Conservation (phyloP, 2,329 filamentous ascomycete species). For the Pleurostoma richardsiae region DNA sequence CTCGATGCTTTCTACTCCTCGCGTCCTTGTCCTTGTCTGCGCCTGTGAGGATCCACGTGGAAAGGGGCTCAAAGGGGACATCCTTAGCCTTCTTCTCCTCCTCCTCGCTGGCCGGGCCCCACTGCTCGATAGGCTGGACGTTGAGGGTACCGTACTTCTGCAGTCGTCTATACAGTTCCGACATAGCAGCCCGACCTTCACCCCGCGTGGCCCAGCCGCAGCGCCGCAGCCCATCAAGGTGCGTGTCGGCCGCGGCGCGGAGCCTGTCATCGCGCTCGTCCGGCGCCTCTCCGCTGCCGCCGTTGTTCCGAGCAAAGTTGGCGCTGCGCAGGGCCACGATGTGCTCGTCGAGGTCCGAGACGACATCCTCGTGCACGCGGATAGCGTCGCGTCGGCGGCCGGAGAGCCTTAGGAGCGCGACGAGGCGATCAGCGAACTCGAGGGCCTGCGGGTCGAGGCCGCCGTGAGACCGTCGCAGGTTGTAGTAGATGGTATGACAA, state of each 20-base stretch:
- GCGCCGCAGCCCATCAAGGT: conserved; percentile 15
- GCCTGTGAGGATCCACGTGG: conserved; percentile 10
- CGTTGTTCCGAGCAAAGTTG: background rate
- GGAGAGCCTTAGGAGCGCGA: conserved; percentile 18
- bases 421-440: conserved; percentile 19
- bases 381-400: conserved; percentile 19
- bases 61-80: conserved; percentile 7
- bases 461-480: conserved; percentile 24
- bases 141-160: conserved; percentile 11
- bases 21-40: conserved; percentile 6
- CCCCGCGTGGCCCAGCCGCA: conserved; percentile 13
- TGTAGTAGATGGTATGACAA: conserved; percentile 25
- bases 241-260: conserved; percentile 11
- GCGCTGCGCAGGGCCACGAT: conserved; percentile 1
- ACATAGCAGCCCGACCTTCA: conserved; percentile 5
- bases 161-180: conserved; percentile 8
- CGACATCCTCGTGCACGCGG: conserved; percentile 20
- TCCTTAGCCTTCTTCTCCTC: conserved; percentile 8
- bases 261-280: conserved; percentile 10
- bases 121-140: conserved; percentile 10
- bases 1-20: conserved; percentile 6
- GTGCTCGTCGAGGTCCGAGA: conserved; percentile 16
- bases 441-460: conserved; percentile 21
- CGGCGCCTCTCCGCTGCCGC: background rate
- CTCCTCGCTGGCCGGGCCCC: conserved; percentile 11